These are phyloP conservation scores for Penicillium sp. DNA, from an alignment of 2,329 filamentous ascomycete species.

Conservation along the genomic window DNA sequence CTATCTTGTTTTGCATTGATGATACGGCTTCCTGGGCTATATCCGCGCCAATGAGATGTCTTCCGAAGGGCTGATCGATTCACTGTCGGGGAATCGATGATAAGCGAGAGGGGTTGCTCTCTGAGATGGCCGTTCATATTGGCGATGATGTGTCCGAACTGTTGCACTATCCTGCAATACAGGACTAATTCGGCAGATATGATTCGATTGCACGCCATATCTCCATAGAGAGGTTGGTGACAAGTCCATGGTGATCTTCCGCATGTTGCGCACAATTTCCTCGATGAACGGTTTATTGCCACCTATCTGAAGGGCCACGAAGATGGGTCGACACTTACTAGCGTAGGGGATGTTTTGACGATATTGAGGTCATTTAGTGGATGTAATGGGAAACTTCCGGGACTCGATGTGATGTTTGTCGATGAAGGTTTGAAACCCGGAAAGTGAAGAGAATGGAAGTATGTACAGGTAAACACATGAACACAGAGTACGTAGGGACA, in stretches of 20 bases:
- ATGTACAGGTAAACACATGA: too few relatives aligned
- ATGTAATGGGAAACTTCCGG: too few relatives aligned
- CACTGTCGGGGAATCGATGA: not conserved
- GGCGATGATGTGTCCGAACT: not conserved
- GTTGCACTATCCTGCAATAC: too few relatives aligned
- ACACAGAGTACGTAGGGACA: too few relatives aligned
- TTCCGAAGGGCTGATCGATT: not conserved
- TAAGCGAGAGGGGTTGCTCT: not conserved
- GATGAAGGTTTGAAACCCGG: too few relatives aligned
- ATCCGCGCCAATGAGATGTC: not conserved
- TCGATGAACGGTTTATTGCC: slow-evolving; percentile 97
- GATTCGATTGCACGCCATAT: too few relatives aligned
- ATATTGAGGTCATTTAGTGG: too few relatives aligned
- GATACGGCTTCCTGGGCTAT: not conserved
- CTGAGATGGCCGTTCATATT: not conserved
- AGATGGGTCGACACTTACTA: slow-evolving; percentile 96
- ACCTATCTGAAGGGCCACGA: slow-evolving; percentile 89
- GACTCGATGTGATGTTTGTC: too few relatives aligned
- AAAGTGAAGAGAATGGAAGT: too few relatives aligned
- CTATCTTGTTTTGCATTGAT: not conserved
- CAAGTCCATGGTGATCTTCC: slow-evolving; percentile 91
- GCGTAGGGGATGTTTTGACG: slow-evolving; percentile 45
- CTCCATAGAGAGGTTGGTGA: slow-evolving; percentile 51
- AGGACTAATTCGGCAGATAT: too few relatives aligned
- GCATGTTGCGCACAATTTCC: slow-evolving; percentile 92